Base-by-base conservation (phyloP, 768 basidiomycete genomes). In the Lentinula sp. region DNA sequence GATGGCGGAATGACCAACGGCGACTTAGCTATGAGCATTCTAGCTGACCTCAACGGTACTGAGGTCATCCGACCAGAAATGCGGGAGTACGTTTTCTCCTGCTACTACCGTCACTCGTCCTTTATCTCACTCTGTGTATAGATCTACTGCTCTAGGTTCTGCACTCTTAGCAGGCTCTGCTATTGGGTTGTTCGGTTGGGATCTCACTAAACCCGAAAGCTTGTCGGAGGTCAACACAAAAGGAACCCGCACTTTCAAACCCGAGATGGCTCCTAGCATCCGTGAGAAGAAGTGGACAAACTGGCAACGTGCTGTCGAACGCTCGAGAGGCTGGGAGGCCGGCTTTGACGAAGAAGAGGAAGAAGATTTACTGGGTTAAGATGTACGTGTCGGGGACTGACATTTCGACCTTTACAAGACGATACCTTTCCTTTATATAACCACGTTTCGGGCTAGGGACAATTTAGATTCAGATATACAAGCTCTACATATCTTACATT, bases 1-100 rank as follows among this genome's bases (percentile, higher is more conserved):
- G 97, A 98, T 71, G 97, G 97, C 18, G 94, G 95, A 15, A 95
- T 97, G 90, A 97, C 95, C 8, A 96, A 95, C 65, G 91, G 92
- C 36, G 93, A 96, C 69, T 73, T 90, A 32, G 91, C 88, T 61
- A 93, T 96, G 93, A 79, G 82, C 67, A 77, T 95, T 54, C 80
- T 95, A 62, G 91, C 92, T 3, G 89, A 97, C 70, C 77, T 96
- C 43, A 93, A 94, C 37, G 96, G 95, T 13, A 95, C 96, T 74
- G 85, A 85, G 23, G 92, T 99, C 62, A 77, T 95, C 61, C 81
- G 97, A 58, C 97, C 96, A 7, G 88, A 93, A 70, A 99, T 99
- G 97, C 79, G 96, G 71, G 97, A 99, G 93, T 92, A 70, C 65
- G 90, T 83, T 8, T 50, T 55, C 53, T 9, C 33, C 41, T 52